A percentile compares a stretch with the other conserved stretches of the same genome.
Conservation (phyloP, 2,329 filamentous ascomycete species). For the Colletotrichum sp. region DNA sequence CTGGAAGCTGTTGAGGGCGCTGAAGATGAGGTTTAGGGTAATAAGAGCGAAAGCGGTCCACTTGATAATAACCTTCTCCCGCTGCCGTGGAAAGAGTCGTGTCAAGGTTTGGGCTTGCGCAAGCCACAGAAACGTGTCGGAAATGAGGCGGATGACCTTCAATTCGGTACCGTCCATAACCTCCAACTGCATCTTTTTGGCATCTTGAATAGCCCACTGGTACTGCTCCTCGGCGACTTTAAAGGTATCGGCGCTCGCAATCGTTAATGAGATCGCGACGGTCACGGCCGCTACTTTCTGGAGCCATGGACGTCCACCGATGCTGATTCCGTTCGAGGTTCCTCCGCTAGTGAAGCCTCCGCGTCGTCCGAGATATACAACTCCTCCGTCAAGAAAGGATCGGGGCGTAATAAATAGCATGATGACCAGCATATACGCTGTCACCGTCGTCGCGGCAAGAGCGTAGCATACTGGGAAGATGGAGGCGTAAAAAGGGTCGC, state of each 20-base stretch:
- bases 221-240: conserved; percentile 85
- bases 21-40: conserved; percentile 87
- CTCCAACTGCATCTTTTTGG: conserved; percentile 72
- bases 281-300: conserved; percentile 82
- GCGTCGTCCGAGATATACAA: conserved; percentile 79
- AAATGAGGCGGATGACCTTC: conserved; percentile 89
- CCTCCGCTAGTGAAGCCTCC: conserved; percentile 83
- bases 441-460: conserved; percentile 87
- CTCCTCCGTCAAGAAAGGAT: conserved; percentile 86
- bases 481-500: conserved; percentile 91
- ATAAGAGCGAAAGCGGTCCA: conserved; percentile 97
- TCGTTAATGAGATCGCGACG: conserved; percentile 84
- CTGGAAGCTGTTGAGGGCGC: conserved; percentile 85
- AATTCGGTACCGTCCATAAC: conserved; percentile 87
- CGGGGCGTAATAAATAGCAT: conserved; percentile 95
- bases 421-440: conserved; percentile 90
- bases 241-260: conserved; percentile 92
- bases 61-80: conserved; percentile 98
- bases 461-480: conserved; percentile 93
- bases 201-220: conserved; percentile 78
- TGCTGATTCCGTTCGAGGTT: conserved; percentile 78
- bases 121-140: conserved; percentile 95
- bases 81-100: conserved; percentile 91
- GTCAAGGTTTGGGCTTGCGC: conserved; percentile 97
- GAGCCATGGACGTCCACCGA: conserved; percentile 91